Evolutionary conservation across 2,329 filamentous ascomycete genomes (phyloP), one percentile per base, ranked within the genome.

Genomic region (Alternaria hordeiaustralica): DNA sequence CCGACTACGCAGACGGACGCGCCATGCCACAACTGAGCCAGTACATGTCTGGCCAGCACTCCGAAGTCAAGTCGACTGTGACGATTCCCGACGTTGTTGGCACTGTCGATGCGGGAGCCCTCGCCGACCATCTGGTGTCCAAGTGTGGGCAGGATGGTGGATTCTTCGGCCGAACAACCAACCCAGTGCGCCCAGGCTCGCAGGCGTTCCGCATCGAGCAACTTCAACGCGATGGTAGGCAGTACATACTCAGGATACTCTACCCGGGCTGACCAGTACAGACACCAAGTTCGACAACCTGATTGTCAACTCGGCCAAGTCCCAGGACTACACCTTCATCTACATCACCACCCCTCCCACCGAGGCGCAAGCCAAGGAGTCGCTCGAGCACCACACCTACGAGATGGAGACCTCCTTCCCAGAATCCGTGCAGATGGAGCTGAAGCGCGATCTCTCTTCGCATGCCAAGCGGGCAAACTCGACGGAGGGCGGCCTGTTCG

Each of bases 321-420:
- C 69, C 26, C 67, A 81, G 12, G 84, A 85, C 65, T 95, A 92
- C 80, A 96, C 92, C 0, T 85, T 97, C 60, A 82, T 97, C 66
- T 93, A 94, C 78, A 86, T 89, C 50, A 92, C 91, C 8, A 89
- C 88, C 0, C 88, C 90, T 2, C 79, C 80, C 47, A 79, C 69
- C 57, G 69, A 70, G 36, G 67, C 65, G 33, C 66, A 69, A 51
- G 69, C 69, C 73, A 60, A 79, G 36, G 66, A 66, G 45, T 63
- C 60, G 47, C 57, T 72, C 41, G 60, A 73, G 58, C 70, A 69
- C 51, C 57, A 68, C 33, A 57, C 66, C 15, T 96, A 96, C 79
- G 87, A 92, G 69, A 85, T 87, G 79, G 84, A 88, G 54, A 83
- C 89, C 47, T 84, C 89, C 4, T 90, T 91, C 73, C 82, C 86